Base-by-base conservation (phyloP, 345 rosid species). In the Dimocarpus longan region DNA sequence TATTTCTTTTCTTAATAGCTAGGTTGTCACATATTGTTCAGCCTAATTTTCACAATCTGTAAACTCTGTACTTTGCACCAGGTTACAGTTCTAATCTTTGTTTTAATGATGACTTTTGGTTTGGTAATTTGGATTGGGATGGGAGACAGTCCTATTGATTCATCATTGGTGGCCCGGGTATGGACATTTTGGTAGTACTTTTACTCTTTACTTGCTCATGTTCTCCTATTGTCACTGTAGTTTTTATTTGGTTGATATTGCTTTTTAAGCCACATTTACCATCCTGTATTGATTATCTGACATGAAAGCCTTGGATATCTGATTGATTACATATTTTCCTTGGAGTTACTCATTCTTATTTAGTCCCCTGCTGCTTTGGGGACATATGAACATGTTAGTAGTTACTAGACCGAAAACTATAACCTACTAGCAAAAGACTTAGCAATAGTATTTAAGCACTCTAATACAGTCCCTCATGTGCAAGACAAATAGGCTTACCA, bases 101-200 rank as follows among this genome's bases (percentile, higher is more conserved):
- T 85, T 74, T 43, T 87, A 75, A 90, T 84, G 90, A 57, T 91
- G 74, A 80, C 85, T 70, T 86, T 86, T 81, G 85, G 89, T 62
- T 84, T 87, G 71, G 80, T 89, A 74, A 87, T 91, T 73, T 84
- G 91, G 92, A 84, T 89, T 66, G 92, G 89, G 52, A 83, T 81
- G 78, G 89, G 88, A 78, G 66, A 84, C 48, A 84, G 71, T 76
- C 66, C 78, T 56, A 81, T 84, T 63, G 76, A 85, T 84, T 84
- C 91, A 19, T 86, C 89, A 59, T 52, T 60, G 57, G 79, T 88
- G 70, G 89, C 93, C 37, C 84, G 37, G 90, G 95, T 91, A 88
- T 79, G 85, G 68, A 76, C 37, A 43, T 82, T 72, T 59, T 10
- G 42, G 50, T 66, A 8, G 22, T 71, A 66, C 57, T 76, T 74